Base-by-base conservation (phyloP, 116 monocot species). In the Phalaenopsis hybrid region DNA sequence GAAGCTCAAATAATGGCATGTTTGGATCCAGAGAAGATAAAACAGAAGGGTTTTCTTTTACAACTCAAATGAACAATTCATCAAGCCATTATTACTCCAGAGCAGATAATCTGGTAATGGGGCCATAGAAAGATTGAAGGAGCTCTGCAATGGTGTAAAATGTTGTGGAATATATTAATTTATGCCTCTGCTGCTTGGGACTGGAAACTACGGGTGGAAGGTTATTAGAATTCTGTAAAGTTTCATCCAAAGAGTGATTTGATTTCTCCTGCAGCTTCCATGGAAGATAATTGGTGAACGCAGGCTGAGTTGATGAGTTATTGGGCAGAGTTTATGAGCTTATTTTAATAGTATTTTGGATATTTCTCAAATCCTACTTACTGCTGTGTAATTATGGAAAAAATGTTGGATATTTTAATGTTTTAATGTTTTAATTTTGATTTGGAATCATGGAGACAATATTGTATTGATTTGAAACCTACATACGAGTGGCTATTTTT, bases 71-170 rank as follows among this genome's bases (percentile, higher is more conserved):
- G 13, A 84, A 83, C 79, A 78, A 76, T 63, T 82, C 91, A 6
- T 76, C 90, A 44, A 85, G 85, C 80, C 79, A 83, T 37, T 96
- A 89, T 70, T 91, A 88, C 75, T 59, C 87, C 1, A 87, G 79
- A 73, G 17, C 93, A 44, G 92, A 91, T 67, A 92, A 90, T 84
- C 83, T 90, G 75, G 88, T 93, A 41, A 83, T 92, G 92, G 92
- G 93, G n/a, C 93, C 90, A 33, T 92, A 41, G 84, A 85, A 18
- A 31, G 31, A 4, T 25, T 3, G 12, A 23, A 67, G 67, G 8
- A 23, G n/a, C 28, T 67, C 8, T 67, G 28, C 67, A 67, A 25
- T 67, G 23, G 28, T 23, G 21, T 25, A 23, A 25, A 28, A 67
- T 67, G 67, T 55, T 55, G 55, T 55, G 55, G 55, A 55, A 55